Evolutionary conservation across 1,139 yeast species (phyloP).

Genomic region (Diutina pseudorugosa): DNA sequence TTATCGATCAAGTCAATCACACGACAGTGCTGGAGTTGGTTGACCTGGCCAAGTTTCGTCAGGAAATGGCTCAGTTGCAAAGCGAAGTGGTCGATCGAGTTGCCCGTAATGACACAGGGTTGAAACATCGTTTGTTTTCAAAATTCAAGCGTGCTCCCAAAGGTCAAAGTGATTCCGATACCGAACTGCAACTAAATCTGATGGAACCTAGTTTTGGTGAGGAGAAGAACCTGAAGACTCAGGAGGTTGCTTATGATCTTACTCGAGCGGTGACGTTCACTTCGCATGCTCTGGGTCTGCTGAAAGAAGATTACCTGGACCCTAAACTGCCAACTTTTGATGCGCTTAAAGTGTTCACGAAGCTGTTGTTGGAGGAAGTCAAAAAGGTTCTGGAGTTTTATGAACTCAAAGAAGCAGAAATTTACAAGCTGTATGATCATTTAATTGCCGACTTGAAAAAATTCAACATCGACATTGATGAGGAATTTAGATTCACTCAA

Average conservation of each 20-base stretch:
- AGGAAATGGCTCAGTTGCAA: background rate
- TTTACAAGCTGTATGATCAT: constrained; percentile 31
- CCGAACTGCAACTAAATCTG: background rate
- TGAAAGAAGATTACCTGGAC: background rate
- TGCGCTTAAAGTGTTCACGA: constrained; percentile 37
- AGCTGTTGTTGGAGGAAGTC: constrained; percentile 44
- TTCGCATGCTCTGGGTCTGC: background rate
- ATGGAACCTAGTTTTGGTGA: background rate
- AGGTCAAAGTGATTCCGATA: background rate
- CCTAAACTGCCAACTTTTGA: constrained; percentile 13
- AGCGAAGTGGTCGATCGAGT: background rate
- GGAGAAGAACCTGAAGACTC: background rate
- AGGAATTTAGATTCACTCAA: constrained; percentile 18
- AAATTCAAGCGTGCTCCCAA: background rate
- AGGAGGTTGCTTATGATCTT: background rate
- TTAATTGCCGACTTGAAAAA: constrained; percentile 27
- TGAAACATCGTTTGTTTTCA: background rate
- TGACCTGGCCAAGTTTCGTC: constrained; percentile 9
- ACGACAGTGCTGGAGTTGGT: constrained; percentile 19
- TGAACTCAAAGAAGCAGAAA: constrained; percentile 32
- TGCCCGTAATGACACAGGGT: background rate
- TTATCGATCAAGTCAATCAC: constrained; percentile 8
- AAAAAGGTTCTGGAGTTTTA: constrained; percentile 46
- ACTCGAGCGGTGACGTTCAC: background rate
- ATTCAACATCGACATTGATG: constrained; percentile 19